These are phyloP conservation scores for Populus ilicifolia DNA, from an alignment of 345 rosid genomes.

Conservation along the genomic window DNA sequence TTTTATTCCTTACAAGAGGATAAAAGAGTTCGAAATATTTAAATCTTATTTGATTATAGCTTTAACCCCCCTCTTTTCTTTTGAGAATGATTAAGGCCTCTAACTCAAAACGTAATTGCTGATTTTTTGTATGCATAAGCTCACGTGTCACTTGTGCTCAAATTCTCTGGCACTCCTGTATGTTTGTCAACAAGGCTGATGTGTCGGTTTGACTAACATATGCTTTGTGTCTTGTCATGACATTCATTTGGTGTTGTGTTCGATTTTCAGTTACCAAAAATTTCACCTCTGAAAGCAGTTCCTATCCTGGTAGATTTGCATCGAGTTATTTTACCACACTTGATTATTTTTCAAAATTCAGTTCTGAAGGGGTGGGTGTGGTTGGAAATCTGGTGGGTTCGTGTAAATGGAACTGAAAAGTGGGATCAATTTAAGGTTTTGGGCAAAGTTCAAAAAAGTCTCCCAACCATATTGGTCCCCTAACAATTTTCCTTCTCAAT, in stretches of 20 bases:
- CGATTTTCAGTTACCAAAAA: background rate
- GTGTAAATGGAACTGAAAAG: background rate
- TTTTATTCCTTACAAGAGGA: background rate
- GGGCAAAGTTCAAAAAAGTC: background rate
- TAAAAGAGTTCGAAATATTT: background rate
- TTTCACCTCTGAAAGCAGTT: background rate
- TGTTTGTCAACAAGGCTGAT: background rate
- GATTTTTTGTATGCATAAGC: background rate
- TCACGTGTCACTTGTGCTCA: background rate
- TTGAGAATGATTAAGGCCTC: background rate
- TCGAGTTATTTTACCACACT: background rate
- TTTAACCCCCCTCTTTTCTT: background rate
- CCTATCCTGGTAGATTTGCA: background rate
- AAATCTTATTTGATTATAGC: no score
- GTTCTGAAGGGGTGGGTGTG: background rate
- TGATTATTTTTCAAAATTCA: background rate
- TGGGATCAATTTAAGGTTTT: background rate
- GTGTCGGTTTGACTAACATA: background rate
- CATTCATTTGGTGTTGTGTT: background rate
- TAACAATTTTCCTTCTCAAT: background rate
- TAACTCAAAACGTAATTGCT: background rate
- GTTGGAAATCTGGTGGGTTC: background rate
- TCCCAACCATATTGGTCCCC: background rate
- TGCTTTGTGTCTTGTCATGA: background rate
- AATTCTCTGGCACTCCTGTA: background rate